Evolutionary conservation across 345 rosid species (phyloP), one percentile per base, ranked within the genome.

Genomic region (Bruguiera gymnorhiza): DNA sequence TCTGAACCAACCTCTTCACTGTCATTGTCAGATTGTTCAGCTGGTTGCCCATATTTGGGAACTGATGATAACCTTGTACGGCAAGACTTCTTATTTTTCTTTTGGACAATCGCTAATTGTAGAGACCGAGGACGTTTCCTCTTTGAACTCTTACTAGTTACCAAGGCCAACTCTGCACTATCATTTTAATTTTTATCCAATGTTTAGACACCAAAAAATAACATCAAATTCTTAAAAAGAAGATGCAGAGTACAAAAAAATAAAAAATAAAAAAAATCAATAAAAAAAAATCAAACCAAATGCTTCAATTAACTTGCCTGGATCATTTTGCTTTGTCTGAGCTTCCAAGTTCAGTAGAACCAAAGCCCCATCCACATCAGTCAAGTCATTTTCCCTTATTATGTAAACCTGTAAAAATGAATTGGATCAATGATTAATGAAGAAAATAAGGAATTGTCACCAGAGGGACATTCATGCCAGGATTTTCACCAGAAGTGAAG

Each of bases 331-430:
- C 61, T 88, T 81, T 9, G 74, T 64, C 50, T 74, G 82, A 66
- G 92, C 79, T 77, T 84, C 93, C 81, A 88, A 77, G 82, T 81
- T 85, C 30, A 86, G 84, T 46, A 86, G 87, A 74, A 90, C 86
- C 66, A 85, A 83, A 64, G 89, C 90, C 46, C 88, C 90, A 67
- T 88, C 93, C 43, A 88, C 79, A 68, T 88, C 88, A 24, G 80
- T 73, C 55, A 83, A 79, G 72, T 86, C 86, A 68, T 83, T 78
- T 23, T 87, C 86, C 76, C 84, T 88, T 79, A 86, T 77, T 56
- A 86, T 75, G 77, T 84, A 86, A 43, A 86, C 83, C 92, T 87
- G 74, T 76, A 74, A 59, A 67, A 46, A 62, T 43, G 39, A 74
- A 43, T 60, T 39, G 52, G 56, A 75, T 43, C 50, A 15, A 43